Percentiles rank a stretch among this genome's conserved stretches.
Evolutionary conservation across 148 eudicot genomes (phyloP).

Genomic region (Vaccinium darrowii): DNA sequence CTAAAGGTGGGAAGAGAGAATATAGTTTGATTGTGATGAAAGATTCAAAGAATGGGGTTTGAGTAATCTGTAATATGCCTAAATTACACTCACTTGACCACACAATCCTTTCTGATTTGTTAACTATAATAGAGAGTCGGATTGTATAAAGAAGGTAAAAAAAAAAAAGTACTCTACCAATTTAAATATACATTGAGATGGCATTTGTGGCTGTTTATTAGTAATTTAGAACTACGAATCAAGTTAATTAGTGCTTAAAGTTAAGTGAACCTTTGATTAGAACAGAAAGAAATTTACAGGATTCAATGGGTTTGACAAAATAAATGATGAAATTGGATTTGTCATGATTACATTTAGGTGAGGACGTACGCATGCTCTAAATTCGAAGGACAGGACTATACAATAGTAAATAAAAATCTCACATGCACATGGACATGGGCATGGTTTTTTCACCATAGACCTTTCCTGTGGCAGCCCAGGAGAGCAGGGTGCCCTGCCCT

Average conservation of each 20-base stretch:
- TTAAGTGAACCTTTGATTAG: not conserved
- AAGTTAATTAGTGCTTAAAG: not conserved
- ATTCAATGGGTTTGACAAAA: not conserved
- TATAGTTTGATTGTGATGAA: not conserved
- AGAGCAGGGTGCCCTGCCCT: not conserved
- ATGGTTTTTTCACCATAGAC: not conserved
- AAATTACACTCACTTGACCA: too few species aligned
- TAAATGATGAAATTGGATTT: not conserved
- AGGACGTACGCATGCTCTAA: not conserved
- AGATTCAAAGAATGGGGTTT: not conserved
- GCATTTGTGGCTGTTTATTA: not conserved
- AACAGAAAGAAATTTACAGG: too few species aligned
- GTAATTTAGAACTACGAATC: not conserved
- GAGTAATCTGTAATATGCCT: not conserved
- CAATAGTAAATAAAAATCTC: not conserved
- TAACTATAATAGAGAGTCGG: too few species aligned
- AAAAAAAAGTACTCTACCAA: too few species aligned
- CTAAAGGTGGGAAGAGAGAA: conserved; percentile 2
- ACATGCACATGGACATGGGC: not conserved
- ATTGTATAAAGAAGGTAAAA: too few species aligned
- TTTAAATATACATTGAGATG: too few species aligned
- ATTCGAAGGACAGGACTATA: not conserved
- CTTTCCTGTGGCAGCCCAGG: not conserved
- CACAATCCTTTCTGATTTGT: too few species aligned
- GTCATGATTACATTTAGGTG: not conserved